These are phyloP conservation scores for Parasitella parasitica DNA, from an alignment of 371 early-diverging fungal species.

Conservation along the genomic window DNA sequence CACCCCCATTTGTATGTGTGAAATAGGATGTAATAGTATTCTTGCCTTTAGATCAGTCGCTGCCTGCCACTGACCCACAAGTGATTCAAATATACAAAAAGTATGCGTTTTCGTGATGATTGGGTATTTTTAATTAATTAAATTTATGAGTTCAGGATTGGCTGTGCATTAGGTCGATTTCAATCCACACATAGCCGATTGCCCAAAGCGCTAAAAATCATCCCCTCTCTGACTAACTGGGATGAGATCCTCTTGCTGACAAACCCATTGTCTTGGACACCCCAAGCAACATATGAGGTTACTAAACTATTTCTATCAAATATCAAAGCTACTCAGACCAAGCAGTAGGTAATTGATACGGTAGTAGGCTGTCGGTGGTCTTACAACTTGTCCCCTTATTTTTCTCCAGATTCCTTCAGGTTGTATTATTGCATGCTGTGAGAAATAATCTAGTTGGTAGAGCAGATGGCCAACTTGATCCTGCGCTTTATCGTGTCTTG, in stretches of 20 bases:
- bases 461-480: slow-evolving; percentile 78
- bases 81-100: slow-evolving; percentile 92
- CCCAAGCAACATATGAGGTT: slow-evolving; percentile 91
- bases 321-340: slow-evolving; percentile 85
- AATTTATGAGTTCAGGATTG: slow-evolving; percentile 58
- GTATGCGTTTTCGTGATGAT: slow-evolving; percentile 31
- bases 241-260: slow-evolving; percentile 91
- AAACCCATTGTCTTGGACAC: slow-evolving; percentile 89
- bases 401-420: neutral
- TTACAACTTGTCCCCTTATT: too few species aligned
- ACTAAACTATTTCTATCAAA: slow-evolving; percentile 91
- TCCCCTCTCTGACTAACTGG: slow-evolving; percentile 90
- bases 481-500: slow-evolving; percentile 89
- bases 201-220: slow-evolving; percentile 97
- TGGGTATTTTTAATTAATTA: neutral
- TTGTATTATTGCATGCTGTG: neutral
- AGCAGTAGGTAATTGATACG: slow-evolving; percentile 55
- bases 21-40: neutral
- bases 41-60: neutral
- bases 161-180: slow-evolving; percentile 82
- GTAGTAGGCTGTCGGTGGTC: too few species aligned
- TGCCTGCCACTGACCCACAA: slow-evolving; percentile 72
- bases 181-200: slow-evolving; percentile 70
- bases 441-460: neutral
- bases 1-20: neutral